Percentiles rank a stretch among this genome's conserved stretches.
phyloP scores from a whole-genome alignment of 2,329 filamentous ascomycete species.

The Hirsutella rhossiliensis region DNA sequence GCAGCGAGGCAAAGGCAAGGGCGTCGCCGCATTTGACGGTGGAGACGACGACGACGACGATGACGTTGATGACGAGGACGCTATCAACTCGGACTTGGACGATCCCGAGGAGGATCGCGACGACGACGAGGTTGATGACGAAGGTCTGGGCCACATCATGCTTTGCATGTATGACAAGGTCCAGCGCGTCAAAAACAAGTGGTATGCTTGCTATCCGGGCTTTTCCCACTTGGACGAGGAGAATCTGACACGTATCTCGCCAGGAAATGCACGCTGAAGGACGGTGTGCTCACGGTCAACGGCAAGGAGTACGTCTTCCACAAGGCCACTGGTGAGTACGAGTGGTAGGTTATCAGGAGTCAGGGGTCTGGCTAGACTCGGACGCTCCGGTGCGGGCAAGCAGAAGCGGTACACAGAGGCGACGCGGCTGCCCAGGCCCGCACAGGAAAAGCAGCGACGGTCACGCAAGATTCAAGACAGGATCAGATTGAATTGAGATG shows the following conservation, averaged over 20 bases:
- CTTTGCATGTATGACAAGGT: constrained; percentile 99
- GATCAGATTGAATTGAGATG: not conserved
- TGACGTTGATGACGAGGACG: constrained; percentile 69
- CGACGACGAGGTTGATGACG: constrained; percentile 80
- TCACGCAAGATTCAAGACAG: too few relatives aligned
- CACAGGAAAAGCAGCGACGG: too few relatives aligned
- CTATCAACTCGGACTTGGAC: constrained; percentile 96
- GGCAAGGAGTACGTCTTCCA: constrained; percentile 97
- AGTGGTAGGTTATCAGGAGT: constrained; percentile 55
- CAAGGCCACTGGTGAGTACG: constrained; percentile 93
- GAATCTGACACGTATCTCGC: not conserved
- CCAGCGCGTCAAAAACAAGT: constrained; percentile 97
- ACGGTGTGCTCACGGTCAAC: constrained; percentile 86
- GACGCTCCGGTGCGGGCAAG: too few relatives aligned
- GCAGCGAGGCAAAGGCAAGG: constrained; percentile 11
- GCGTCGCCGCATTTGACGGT: constrained; percentile 47
- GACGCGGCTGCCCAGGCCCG: too few relatives aligned
- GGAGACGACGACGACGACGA: constrained; percentile 47
- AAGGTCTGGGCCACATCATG: constrained; percentile 80
- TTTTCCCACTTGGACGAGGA: not conserved
- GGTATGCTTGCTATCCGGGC: constrained; percentile 31
- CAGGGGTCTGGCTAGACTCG: too few relatives aligned
- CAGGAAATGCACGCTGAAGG: constrained; percentile 96
- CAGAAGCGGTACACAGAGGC: too few relatives aligned
- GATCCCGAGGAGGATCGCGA: constrained; percentile 79